Evolutionary conservation across 2,329 filamentous ascomycete species (phyloP).

Genomic region (Westerdykella ornata): DNA sequence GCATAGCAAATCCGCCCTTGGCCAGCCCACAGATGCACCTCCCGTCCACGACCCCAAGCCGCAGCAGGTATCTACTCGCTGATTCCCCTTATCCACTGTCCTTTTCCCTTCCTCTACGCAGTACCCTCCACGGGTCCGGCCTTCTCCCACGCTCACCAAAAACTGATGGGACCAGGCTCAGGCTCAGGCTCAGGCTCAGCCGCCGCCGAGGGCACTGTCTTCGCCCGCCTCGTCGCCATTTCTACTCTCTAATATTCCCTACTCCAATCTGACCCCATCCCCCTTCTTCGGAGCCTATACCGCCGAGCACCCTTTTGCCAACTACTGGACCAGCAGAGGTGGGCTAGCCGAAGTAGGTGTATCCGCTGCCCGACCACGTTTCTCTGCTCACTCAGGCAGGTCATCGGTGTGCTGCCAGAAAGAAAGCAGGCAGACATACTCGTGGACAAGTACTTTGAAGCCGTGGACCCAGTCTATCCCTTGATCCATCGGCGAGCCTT

Average conservation of each 20-base stretch:
- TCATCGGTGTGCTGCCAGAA: constrained; percentile 66
- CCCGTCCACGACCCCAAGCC: not conserved
- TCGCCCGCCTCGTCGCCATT: constrained; percentile 43
- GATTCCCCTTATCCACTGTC: not conserved
- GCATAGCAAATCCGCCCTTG: constrained; percentile 23
- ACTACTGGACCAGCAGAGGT: constrained; percentile 77
- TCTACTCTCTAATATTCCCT: constrained; percentile 65
- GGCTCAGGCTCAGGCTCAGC: constrained; percentile 2
- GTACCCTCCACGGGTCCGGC: not conserved
- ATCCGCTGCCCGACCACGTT: no score
- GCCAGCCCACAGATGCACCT: constrained; percentile 11
- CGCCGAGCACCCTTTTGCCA: constrained; percentile 71
- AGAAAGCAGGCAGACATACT: constrained; percentile 71
- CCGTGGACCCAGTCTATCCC: constrained; percentile 73
- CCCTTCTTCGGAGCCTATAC: constrained; percentile 71
- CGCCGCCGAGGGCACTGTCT: constrained; percentile 14
- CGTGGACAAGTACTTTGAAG: constrained; percentile 48
- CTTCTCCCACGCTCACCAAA: not conserved
- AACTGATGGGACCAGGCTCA: not conserved
- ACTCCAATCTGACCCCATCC: constrained; percentile 62
- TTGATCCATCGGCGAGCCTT: constrained; percentile 72
- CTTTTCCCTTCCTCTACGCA: not conserved
- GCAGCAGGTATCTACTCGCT: not conserved
- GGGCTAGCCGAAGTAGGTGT: constrained; percentile 57
- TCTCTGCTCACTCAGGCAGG: no score